Conservation (phyloP, 768 basidiomycete genomes). For the Mycena rebaudengoi region DNA sequence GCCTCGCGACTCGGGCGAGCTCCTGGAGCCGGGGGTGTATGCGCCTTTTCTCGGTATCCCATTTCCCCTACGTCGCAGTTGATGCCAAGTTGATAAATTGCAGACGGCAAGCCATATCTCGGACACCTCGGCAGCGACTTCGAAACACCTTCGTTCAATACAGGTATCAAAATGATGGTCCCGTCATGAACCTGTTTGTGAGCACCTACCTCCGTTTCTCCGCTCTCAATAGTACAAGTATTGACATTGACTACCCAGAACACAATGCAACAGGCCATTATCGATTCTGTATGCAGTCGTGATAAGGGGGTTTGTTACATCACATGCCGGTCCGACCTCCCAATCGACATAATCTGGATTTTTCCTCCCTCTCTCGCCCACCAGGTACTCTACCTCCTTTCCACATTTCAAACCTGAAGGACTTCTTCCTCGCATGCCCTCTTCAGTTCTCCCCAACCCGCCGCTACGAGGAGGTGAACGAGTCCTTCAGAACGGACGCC, state of each 20-base stretch:
- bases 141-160: neutral
- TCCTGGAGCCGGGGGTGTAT: neutral
- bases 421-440: neutral
- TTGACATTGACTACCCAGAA: neutral
- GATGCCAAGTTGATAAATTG: no score
- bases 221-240: neutral
- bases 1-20: neutral
- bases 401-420: neutral
- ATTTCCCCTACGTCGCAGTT: neutral
- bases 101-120: conserved; percentile 4
- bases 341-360: neutral
- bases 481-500: neutral
- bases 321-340: neutral
- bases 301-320: conserved; percentile 1
- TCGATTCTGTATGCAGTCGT: neutral
- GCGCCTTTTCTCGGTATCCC: neutral
- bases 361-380: neutral
- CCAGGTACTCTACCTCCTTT: neutral
- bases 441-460: neutral
- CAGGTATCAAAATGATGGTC: neutral
- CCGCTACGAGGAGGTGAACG: neutral
- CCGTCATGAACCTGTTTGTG: neutral
- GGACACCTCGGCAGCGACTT: neutral
- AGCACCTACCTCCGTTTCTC: neutral
- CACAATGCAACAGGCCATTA: neutral